These are phyloP conservation scores for Sungouiella thailandica DNA, from an alignment of 805 yeast species.

Conservation along the genomic window DNA sequence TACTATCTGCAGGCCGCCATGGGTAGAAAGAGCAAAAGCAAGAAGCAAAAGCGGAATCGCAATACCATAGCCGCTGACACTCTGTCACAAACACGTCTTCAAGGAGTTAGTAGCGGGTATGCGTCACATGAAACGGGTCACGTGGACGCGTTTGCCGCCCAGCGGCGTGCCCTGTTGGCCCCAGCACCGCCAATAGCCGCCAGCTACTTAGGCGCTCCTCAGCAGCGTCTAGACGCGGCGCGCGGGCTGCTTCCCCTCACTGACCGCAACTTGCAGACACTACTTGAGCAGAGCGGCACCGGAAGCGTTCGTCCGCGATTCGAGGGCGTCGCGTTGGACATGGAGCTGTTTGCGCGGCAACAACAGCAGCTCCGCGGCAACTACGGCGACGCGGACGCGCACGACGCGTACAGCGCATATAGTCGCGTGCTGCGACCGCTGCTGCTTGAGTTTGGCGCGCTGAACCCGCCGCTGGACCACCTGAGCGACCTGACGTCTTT, in stretches of 20 bases:
- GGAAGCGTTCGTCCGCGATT: constrained; percentile 8
- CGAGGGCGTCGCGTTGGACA: constrained; percentile 32
- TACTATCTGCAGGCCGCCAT: no score
- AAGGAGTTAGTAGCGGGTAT: no score
- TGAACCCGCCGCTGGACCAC: constrained; percentile 63
- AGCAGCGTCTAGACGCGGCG: no score
- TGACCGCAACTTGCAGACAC: constrained; percentile 30
- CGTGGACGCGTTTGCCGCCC: no score
- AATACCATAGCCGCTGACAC: no score
- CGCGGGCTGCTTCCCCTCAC: constrained; percentile 40
- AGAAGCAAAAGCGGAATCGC: no score
- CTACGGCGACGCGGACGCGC: constrained; percentile 7
- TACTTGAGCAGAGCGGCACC: constrained; percentile 15
- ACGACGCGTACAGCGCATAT: constrained; percentile 6
- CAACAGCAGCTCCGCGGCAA: constrained; percentile 18
- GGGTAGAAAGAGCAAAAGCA: no score
- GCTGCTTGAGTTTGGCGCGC: constrained; percentile 40
- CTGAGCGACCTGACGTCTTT: constrained; percentile 66
- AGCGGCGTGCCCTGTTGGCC: no score
- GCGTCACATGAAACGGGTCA: no score
- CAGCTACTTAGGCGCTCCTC: no score
- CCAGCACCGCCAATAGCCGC: no score
- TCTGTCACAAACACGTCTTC: no score
- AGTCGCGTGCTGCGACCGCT: constrained; percentile 6
- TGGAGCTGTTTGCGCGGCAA: constrained; percentile 34